phyloP scores from a whole-genome alignment of 345 rosid species.

The Citrus maxima region DNA sequence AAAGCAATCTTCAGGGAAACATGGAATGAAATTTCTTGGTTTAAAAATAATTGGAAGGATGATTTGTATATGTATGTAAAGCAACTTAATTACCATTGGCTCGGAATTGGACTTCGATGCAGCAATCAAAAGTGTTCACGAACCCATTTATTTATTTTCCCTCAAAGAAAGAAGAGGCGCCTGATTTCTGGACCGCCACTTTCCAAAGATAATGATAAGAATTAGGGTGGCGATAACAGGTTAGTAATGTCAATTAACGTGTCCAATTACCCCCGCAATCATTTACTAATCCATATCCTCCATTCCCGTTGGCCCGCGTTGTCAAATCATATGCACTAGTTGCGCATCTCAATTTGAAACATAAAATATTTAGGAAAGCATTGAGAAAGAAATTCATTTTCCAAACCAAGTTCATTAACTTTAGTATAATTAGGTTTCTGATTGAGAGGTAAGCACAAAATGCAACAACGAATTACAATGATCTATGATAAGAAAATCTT shows the following conservation, averaged over 20 bases:
- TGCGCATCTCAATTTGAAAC: not conserved
- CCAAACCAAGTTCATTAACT: not conserved
- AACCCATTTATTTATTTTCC: too few relatives aligned
- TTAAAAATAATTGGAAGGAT: too few relatives aligned
- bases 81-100: too few relatives aligned
- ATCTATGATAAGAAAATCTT: not conserved
- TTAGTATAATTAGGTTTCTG: too few relatives aligned
- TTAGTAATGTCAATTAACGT: not conserved
- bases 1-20: too few relatives aligned
- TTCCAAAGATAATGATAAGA: not conserved
- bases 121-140: too few relatives aligned
- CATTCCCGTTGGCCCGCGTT: not conserved
- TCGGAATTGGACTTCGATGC: too few relatives aligned
- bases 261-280: not conserved
- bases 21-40: too few relatives aligned
- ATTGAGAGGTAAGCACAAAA: not conserved
- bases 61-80: too few relatives aligned
- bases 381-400: not conserved
- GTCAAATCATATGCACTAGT: not conserved
- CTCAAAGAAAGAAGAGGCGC: too few relatives aligned
- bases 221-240: not conserved
- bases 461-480: not conserved
- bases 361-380: not conserved
- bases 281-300: not conserved
- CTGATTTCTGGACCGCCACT: not conserved